A percentile compares a stretch with the other conserved stretches of the same genome.
These are phyloP conservation scores for Ephemerocybe angulata DNA, from an alignment of 768 basidiomycete genomes.

Conservation along the genomic window DNA sequence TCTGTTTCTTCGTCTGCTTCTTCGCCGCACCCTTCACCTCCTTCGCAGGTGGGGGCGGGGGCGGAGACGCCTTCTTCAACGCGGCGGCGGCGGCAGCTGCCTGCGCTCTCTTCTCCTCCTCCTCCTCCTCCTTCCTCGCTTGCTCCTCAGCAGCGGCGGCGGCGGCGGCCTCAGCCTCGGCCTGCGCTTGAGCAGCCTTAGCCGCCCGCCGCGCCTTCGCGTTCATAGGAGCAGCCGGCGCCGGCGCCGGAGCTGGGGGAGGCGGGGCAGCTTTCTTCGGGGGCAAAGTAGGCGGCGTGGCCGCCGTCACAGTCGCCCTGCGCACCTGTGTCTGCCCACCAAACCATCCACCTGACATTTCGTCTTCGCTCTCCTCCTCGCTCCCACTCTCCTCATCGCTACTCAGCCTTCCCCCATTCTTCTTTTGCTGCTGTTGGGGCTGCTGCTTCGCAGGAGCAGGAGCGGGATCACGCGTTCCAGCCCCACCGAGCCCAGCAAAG, in stretches of 20 bases:
- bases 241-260: not conserved
- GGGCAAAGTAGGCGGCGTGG: not conserved
- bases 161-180: not conserved
- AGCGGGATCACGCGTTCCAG: not conserved
- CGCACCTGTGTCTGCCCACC: not conserved
- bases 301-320: not conserved
- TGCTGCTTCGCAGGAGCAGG: not conserved
- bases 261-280: not conserved
- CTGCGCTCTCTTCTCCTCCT: conserved; percentile 3
- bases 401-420: not conserved
- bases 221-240: not conserved
- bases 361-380: conserved; percentile 2
- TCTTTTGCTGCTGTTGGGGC: not conserved
- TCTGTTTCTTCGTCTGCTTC: too few species aligned
- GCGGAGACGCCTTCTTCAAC: not conserved
- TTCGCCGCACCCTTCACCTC: not conserved
- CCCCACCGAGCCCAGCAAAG: not conserved
- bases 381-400: not conserved
- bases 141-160: not conserved
- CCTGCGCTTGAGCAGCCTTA: not conserved
- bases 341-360: not conserved
- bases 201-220: not conserved
- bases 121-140: not conserved
- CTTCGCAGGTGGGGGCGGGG: not conserved
- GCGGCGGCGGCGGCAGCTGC: not conserved